Base-by-base conservation (phyloP, 2,329 filamentous ascomycete species). In the Microcyclospora pomicola region DNA sequence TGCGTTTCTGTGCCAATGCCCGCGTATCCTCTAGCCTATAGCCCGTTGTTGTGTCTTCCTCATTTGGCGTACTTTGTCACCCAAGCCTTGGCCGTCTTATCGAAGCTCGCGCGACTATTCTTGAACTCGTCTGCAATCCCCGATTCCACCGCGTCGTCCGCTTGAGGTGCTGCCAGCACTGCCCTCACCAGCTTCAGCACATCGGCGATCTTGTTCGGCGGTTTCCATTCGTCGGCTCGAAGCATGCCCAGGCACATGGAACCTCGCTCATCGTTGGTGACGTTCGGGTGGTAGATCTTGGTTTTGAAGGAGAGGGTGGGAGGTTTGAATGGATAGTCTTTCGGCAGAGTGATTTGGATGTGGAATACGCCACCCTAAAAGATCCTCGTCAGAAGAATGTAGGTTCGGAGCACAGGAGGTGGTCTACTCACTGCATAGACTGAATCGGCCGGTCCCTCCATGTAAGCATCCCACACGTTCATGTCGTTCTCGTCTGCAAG, bases 201-300 rank as follows among this genome's bases (percentile, higher is more conserved):
- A 37, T 75, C 73, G 33, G 65, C 63, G 47, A 94, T 72, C 64
- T 79, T 81, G 53, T 80, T 82, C 43, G 79, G 79, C 13, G 87
- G 87, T 70, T 94, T 95, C 87, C 87, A 95, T 62, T 84, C 79
- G 53, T 93, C 85, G 24, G 80, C 61, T 58, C 87, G 84, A 50
- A 95, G 75, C 61, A 87, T 73, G 42, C 75, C 77, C 33, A 95
- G 70, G 63, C 87, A 95, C 75, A 95, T 83, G 63, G 72, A 80
- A 44, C 87, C 87, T 49, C 77, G 74, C 55, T 74, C 72, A 61
- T 93, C 86, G 70, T 93, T 91, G 55, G 80, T 85, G 42, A 95
- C 75, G 64, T 95, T 95, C 33, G 87, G 86, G 66, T 95, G 87
- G 72, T 93, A 95, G 68, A 94, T 82, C 64, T 87, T 88, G 36